phyloP scores from a whole-genome alignment of 1,139 yeast genomes.

The Suhomyces bribrorum region DNA sequence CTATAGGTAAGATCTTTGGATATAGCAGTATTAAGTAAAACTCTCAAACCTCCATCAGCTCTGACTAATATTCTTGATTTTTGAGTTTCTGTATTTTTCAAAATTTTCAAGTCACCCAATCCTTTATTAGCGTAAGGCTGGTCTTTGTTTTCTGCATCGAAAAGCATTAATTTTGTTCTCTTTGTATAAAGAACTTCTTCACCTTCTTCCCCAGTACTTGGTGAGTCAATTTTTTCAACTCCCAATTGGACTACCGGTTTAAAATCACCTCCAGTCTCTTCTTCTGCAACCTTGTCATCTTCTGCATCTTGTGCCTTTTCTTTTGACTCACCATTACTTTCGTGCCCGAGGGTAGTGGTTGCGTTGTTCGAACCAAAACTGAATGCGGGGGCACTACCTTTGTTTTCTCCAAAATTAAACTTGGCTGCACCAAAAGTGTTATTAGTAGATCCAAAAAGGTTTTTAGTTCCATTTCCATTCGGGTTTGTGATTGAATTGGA shows the following conservation, averaged over 20 bases:
- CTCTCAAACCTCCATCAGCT: constrained; percentile 85
- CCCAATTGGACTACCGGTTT: constrained; percentile 49
- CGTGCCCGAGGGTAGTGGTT: constrained; percentile 1
- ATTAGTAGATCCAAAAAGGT: constrained; percentile 25
- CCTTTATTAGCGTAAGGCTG: constrained; percentile 64
- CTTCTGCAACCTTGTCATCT: constrained; percentile 38
- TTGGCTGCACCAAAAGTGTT: neutral
- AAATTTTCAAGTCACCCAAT: constrained; percentile 76
- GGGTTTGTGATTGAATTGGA: constrained; percentile 3
- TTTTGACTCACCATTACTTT: constrained; percentile 1
- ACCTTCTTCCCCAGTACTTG: constrained; percentile 80
- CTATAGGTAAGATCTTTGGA: constrained; percentile 55
- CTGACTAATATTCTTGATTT: constrained; percentile 76
- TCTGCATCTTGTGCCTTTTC: constrained; percentile 17
- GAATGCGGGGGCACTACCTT: constrained; percentile 14
- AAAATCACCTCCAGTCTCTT: constrained; percentile 47
- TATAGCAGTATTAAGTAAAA: constrained; percentile 67
- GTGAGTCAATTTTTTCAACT: constrained; percentile 43
- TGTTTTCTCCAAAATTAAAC: constrained; percentile 4
- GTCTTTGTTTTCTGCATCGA: constrained; percentile 50
- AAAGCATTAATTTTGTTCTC: constrained; percentile 71
- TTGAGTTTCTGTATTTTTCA: constrained; percentile 56
- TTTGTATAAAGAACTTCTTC: constrained; percentile 67
- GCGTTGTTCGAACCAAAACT: constrained; percentile 10
- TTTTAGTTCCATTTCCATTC: constrained; percentile 16